These are phyloP conservation scores for Plantago lanceolata DNA, from an alignment of 305 asterid genomes.

Conservation along the genomic window DNA sequence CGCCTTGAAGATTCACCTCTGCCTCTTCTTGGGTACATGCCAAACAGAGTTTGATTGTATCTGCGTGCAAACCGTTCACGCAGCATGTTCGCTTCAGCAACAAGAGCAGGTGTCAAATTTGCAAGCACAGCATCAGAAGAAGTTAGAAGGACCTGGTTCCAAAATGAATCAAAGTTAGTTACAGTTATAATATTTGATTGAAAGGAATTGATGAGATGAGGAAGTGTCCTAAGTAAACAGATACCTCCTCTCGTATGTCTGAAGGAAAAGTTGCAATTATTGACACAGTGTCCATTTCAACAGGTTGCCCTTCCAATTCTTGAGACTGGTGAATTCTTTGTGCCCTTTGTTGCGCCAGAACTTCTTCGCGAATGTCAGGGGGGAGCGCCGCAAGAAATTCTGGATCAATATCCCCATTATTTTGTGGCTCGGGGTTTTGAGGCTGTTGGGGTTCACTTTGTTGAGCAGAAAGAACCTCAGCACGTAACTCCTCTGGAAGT, in stretches of 20 bases:
- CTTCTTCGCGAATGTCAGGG: conserved; percentile 92
- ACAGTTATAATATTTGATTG: conserved; percentile 8
- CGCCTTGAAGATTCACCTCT: conserved; percentile 93
- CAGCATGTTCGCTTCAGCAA: conserved; percentile 93
- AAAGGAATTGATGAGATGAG: background rate
- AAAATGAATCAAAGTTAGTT: conserved; percentile 15
- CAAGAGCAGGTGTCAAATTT: conserved; percentile 92
- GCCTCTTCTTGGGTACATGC: conserved; percentile 80
- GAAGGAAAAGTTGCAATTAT: conserved; percentile 97
- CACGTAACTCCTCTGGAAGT: conserved; percentile 93
- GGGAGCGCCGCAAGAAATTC: conserved; percentile 98
- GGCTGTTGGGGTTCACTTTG: conserved; percentile 71
- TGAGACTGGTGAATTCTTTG: conserved; percentile 86
- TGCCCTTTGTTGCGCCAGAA: conserved; percentile 89
- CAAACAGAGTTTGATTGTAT: conserved; percentile 80
- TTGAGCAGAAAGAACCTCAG: conserved; percentile 95
- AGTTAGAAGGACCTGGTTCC: conserved; percentile 73
- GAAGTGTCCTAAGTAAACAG: background rate
- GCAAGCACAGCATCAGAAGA: conserved; percentile 96
- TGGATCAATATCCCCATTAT: conserved; percentile 85
- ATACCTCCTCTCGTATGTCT: conserved; percentile 93
- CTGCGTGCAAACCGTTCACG: conserved; percentile 97
- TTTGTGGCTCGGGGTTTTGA: conserved; percentile 80
- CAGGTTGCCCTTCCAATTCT: conserved; percentile 97
- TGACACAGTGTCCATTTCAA: conserved; percentile 98